Conservation (phyloP, 1,284 basidiomycete genomes). For the Ceratobasidium sp. region DNA sequence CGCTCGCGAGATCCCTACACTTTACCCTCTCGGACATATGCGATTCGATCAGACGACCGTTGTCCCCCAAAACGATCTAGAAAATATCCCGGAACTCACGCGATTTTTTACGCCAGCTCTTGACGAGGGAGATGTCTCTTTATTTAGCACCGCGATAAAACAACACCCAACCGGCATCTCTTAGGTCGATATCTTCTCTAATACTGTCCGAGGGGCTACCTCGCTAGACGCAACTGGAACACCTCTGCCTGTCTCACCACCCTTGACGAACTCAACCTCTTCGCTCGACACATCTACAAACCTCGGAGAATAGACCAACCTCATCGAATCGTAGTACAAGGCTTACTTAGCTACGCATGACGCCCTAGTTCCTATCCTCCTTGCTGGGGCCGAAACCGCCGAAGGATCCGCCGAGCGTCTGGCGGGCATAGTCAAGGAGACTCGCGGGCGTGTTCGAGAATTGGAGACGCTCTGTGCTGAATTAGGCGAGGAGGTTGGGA, state of each 20-base stretch:
- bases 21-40: conserved; percentile 32
- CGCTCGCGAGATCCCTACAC: conserved; percentile 23
- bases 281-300: not conserved
- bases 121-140: conserved; percentile 8
- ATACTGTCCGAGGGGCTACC: not conserved
- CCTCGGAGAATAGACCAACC: conserved; percentile 10
- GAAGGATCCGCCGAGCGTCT: conserved; percentile 28
- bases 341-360: conserved; percentile 39
- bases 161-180: not conserved
- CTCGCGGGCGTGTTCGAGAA: conserved; percentile 20
- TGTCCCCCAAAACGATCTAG: conserved; percentile 14
- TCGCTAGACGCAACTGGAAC: not conserved
- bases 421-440: conserved; percentile 25
- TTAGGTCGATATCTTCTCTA: not conserved
- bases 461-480: conserved; percentile 29
- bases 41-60: conserved; percentile 33
- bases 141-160: conserved; percentile 2
- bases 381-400: conserved; percentile 33
- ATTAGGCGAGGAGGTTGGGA: conserved; percentile 20
- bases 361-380: conserved; percentile 24
- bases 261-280: conserved; percentile 1
- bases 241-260: not conserved
- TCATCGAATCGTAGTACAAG: conserved; percentile 44
- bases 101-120: conserved; percentile 30
- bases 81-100: conserved; percentile 36